Conservation (phyloP, 306 rosid species). For the Carpinus fangiana region DNA sequence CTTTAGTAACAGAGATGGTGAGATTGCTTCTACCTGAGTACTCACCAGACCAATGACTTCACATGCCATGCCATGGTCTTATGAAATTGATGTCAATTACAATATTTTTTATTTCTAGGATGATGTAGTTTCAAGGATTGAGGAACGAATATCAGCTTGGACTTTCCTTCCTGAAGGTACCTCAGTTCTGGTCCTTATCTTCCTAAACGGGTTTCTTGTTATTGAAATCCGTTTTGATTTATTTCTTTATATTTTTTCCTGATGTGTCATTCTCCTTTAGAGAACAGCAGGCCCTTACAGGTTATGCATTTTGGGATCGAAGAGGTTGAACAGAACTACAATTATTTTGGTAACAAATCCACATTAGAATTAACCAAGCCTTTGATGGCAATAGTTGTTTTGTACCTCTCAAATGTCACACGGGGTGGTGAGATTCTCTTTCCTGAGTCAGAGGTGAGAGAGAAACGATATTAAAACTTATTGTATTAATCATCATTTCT, state of each 20-base stretch:
- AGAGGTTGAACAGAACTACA: conserved; percentile 32
- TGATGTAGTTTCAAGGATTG: conserved; percentile 64
- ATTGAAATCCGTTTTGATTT: conserved; percentile 10
- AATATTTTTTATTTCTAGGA: conserved; percentile 50
- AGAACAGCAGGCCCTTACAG: conserved; percentile 60
- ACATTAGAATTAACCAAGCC: conserved; percentile 44
- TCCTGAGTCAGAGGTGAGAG: conserved; percentile 61
- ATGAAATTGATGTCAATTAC: conserved; percentile 4
- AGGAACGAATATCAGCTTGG: conserved; percentile 78
- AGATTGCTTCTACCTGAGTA: conserved; percentile 7
- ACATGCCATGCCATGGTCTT: background rate
- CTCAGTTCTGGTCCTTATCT: too few species aligned
- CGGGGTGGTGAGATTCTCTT: conserved; percentile 76
- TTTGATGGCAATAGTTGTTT: conserved; percentile 68
- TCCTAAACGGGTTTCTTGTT: conserved; percentile 4
- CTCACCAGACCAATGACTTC: background rate
- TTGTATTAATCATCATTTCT: background rate
- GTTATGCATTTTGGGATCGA: conserved; percentile 46
- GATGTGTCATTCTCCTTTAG: conserved; percentile 39
- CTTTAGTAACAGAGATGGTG: conserved; percentile 6
- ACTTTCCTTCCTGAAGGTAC: conserved; percentile 91
- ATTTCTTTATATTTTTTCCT: conserved; percentile 3
- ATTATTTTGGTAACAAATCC: conserved; percentile 47
- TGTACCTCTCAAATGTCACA: conserved; percentile 69
- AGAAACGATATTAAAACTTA: background rate